Evolutionary conservation across 2,329 filamentous ascomycete species (phyloP).

Genomic region (Fusarium duplospermum): DNA sequence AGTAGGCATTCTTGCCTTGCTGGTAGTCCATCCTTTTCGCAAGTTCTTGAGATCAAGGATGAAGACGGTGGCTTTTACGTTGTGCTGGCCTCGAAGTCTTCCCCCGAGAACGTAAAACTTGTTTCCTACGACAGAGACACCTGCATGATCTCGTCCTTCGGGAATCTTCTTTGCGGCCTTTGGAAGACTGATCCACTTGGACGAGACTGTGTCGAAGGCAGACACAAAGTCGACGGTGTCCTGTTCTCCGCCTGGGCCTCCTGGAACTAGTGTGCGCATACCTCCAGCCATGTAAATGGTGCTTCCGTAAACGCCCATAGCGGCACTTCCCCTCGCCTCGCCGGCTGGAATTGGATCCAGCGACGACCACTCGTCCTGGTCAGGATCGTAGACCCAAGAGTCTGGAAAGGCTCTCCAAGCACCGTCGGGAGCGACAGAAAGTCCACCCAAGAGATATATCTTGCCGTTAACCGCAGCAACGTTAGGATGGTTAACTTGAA

Average conservation of each 20-base stretch:
- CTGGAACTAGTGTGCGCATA: slow-evolving; percentile 39
- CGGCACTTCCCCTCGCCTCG: slow-evolving; percentile 47
- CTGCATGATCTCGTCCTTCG: slow-evolving; percentile 51
- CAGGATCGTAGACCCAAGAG: slow-evolving; percentile 48
- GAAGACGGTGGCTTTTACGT: slow-evolving; percentile 51
- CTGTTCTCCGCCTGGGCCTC: slow-evolving; percentile 25
- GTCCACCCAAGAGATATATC: slow-evolving; percentile 54
- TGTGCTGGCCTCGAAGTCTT: slow-evolving; percentile 44
- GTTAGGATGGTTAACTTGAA: slow-evolving; percentile 52
- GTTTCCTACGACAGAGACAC: slow-evolving; percentile 43
- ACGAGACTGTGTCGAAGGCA: slow-evolving; percentile 45
- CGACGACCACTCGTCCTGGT: slow-evolving; percentile 41
- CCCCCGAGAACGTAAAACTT: slow-evolving; percentile 54
- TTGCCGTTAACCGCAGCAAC: slow-evolving; percentile 49
- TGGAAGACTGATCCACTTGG: slow-evolving; percentile 45
- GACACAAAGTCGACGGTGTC: slow-evolving; percentile 46
- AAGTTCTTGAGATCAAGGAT: slow-evolving; percentile 46
- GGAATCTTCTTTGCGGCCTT: slow-evolving; percentile 44
- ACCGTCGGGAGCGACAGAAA: slow-evolving; percentile 38
- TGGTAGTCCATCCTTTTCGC: slow-evolving; percentile 44
- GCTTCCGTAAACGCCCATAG: slow-evolving; percentile 45
- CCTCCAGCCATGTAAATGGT: slow-evolving; percentile 54
- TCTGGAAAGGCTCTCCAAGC: slow-evolving; percentile 44
- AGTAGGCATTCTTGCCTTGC: slow-evolving; percentile 49
- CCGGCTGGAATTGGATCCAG: slow-evolving; percentile 45